Evolutionary conservation across 805 yeast species (phyloP).

Genomic region (Candida tibetensis): DNA sequence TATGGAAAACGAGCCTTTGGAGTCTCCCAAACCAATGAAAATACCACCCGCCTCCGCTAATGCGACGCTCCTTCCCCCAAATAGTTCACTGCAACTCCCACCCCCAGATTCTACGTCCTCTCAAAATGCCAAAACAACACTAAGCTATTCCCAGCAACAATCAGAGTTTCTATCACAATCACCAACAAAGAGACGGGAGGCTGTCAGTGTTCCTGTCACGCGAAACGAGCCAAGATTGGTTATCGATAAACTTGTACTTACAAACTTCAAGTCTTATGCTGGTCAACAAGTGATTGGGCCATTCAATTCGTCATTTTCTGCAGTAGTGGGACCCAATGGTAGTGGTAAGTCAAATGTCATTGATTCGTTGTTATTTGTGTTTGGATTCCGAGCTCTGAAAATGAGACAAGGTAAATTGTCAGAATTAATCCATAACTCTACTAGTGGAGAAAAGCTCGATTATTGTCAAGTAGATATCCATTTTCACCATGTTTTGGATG

Average conservation of each 20-base stretch:
- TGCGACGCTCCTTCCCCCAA: background rate
- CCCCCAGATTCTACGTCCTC: background rate
- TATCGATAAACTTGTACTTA: slow-evolving; percentile 67
- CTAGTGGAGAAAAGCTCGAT: slow-evolving; percentile 50
- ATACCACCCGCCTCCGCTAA: background rate
- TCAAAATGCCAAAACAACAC: slow-evolving; percentile 7
- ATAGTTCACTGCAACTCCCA: background rate
- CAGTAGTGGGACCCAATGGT: slow-evolving; percentile 98
- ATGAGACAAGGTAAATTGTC: slow-evolving; percentile 96
- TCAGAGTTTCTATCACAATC: slow-evolving; percentile 23
- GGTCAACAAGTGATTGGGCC: slow-evolving; percentile 94
- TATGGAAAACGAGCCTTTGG: slow-evolving; percentile 3
- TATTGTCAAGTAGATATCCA: slow-evolving; percentile 90
- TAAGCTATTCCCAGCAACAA: slow-evolving; percentile 31
- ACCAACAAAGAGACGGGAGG: slow-evolving; percentile 29
- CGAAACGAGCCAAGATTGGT: slow-evolving; percentile 58
- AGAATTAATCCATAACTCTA: slow-evolving; percentile 90
- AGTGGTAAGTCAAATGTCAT: slow-evolving; percentile 97
- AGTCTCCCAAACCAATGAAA: background rate
- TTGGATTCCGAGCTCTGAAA: slow-evolving; percentile 93
- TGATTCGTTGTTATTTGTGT: slow-evolving; percentile 92
- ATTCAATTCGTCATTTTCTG: slow-evolving; percentile 87
- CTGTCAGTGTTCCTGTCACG: slow-evolving; percentile 9
- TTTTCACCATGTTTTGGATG: slow-evolving; percentile 74
- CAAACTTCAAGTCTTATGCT: slow-evolving; percentile 93